Base-by-base conservation (phyloP, 2,329 filamentous ascomycete species). In the Stagonosporopsis rhizophila region DNA sequence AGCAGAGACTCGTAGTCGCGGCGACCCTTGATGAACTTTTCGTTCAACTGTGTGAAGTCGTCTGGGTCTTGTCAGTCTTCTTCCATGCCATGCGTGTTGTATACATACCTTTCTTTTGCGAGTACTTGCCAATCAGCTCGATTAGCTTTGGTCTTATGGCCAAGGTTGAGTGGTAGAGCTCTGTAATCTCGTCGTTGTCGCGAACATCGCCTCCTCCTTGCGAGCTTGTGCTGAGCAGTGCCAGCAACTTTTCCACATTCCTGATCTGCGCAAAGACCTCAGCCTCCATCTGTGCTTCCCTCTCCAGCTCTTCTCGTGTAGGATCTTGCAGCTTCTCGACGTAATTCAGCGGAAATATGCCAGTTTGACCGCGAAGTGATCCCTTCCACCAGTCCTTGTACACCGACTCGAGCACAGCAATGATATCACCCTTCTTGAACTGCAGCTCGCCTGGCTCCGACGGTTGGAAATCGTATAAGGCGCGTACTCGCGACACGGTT, bases 341-440 rank as follows among this genome's bases (percentile, higher is more conserved):
- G 72, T 99, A 99, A 79, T 99, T 99, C 63, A 99, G 84, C 6
- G 95, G 95, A 77, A 99, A 99, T 63, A 99, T 99, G 67, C 95
- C 95, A 6, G 92, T 97, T 77, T 97, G 92, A 19, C 95, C 95
- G 72, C 93, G 88, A 56, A 99, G 81, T 38, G 93, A 96, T 1
- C 95, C 95, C 68, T 96, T 94, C 95, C 95, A 99, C 95, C 95
- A 99, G 77, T 99, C 95, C 78, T 98, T 99, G 80, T 96, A 99
- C 1, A 98, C 95, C 1, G 93, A 97, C 77, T 98, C 95, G 37
- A 99, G 83, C 15, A 99, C 95, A 1, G 95, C 94, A 75, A 99
- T 99, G 37, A 98, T 89, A 74, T 99, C 95, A 25, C 95, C 94
- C 79, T 96, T 96, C 66, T 93, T 90, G 76, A 99, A 99, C 66